A percentile compares a stretch with the other conserved stretches of the same genome.
Evolutionary conservation across 495 filamentous ascomycete genomes (phyloP).

Genomic region (Annulohypoxylon moriforme): DNA sequence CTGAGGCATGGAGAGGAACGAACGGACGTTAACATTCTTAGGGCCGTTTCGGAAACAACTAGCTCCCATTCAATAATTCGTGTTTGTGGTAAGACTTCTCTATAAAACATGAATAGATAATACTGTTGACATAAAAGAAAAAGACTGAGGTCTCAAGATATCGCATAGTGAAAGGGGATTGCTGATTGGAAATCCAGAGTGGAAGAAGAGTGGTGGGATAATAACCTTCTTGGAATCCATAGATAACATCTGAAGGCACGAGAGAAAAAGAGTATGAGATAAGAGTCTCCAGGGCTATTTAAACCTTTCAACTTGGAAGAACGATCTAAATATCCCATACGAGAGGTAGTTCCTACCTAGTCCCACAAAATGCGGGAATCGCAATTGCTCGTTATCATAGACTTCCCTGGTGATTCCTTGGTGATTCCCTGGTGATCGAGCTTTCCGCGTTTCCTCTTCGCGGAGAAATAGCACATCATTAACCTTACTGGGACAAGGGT

Average conservation of each 20-base stretch:
- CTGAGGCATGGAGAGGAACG: too few species aligned
- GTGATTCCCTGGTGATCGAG: neutral
- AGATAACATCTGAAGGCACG: neutral
- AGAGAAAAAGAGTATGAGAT: neutral
- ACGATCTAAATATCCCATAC: neutral
- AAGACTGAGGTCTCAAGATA: too few species aligned
- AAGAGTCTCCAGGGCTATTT: neutral
- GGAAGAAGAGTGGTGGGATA: neutral
- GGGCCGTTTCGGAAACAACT: too few species aligned
- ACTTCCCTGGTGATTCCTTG: neutral
- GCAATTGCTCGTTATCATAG: neutral
- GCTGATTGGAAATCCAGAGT: neutral
- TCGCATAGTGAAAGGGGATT: too few species aligned
- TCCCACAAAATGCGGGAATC: neutral
- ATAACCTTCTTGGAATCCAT: neutral
- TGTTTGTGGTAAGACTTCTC: too few species aligned
- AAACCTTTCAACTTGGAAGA: neutral
- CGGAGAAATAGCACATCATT: constrained; percentile 15
- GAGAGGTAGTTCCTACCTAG: neutral
- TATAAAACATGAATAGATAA: too few species aligned
- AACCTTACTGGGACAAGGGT: constrained; percentile 23
- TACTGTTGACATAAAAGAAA: too few species aligned
- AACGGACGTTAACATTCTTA: too few species aligned
- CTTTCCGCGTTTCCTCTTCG: constrained; percentile 3
- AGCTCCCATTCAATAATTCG: too few species aligned